These are phyloP conservation scores for Kodamaea plutei DNA, from an alignment of 1,139 yeast species.

Conservation along the genomic window DNA sequence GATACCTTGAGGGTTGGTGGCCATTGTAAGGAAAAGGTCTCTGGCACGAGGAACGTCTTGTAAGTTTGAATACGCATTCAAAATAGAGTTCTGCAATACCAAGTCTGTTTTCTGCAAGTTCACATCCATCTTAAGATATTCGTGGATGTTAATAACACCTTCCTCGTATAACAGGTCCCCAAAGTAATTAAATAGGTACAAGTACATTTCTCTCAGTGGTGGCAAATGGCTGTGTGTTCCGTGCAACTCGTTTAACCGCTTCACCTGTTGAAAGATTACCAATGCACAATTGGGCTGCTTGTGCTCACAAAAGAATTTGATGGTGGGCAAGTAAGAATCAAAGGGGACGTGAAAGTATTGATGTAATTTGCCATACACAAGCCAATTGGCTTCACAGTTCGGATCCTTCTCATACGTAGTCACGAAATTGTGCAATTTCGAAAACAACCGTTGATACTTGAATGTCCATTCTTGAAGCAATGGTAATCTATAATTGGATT, in stretches of 20 bases:
- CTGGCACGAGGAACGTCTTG: slow-evolving; percentile 59
- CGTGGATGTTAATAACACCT: slow-evolving; percentile 66
- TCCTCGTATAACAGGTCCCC: slow-evolving; percentile 59
- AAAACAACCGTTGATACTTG: slow-evolving; percentile 31
- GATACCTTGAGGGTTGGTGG: slow-evolving; percentile 54
- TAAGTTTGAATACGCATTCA: slow-evolving; percentile 63
- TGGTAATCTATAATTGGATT: slow-evolving; percentile 28
- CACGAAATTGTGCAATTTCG: slow-evolving; percentile 45
- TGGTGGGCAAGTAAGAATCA: slow-evolving; percentile 56
- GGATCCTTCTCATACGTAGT: slow-evolving; percentile 38
- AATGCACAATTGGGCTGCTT: slow-evolving; percentile 64
- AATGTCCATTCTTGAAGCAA: slow-evolving; percentile 22
- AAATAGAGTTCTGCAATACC: slow-evolving; percentile 54
- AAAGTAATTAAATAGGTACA: slow-evolving; percentile 57
- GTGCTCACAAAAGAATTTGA: slow-evolving; percentile 55
- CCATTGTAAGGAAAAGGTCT: slow-evolving; percentile 58
- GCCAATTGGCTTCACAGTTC: slow-evolving; percentile 55
- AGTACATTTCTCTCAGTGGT: slow-evolving; percentile 68
- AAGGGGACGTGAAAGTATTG: slow-evolving; percentile 57
- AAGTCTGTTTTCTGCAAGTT: slow-evolving; percentile 54
- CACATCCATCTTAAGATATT: slow-evolving; percentile 63
- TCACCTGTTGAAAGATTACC: slow-evolving; percentile 59
- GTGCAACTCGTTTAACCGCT: slow-evolving; percentile 52
- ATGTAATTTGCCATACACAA: slow-evolving; percentile 56
- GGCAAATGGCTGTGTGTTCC: slow-evolving; percentile 42